Evolutionary conservation across 2,329 filamentous ascomycete genomes (phyloP).

Genomic region (Berkeleyomyces rouxiae): DNA sequence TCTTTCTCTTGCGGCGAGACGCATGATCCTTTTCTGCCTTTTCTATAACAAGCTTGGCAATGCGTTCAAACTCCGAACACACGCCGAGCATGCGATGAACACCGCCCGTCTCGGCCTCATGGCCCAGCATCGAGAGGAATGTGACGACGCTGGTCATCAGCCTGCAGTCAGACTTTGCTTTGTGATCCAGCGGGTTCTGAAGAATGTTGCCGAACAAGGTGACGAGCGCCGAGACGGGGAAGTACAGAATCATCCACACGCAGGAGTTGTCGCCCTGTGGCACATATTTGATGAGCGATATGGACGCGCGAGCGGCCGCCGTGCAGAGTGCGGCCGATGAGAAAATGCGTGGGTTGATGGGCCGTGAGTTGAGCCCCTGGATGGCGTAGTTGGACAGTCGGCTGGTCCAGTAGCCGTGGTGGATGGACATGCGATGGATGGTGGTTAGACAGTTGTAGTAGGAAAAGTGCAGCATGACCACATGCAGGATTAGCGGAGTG

Average conservation of each 20-base stretch:
- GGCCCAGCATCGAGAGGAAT: conserved; percentile 76
- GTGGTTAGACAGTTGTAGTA: conserved; percentile 98
- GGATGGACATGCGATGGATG: conserved; percentile 95
- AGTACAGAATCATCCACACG: conserved; percentile 94
- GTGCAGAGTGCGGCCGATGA: conserved; percentile 87
- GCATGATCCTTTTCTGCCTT: conserved; percentile 75
- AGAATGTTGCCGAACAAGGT: conserved; percentile 93
- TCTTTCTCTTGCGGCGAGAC: conserved; percentile 71
- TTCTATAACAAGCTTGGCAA: conserved; percentile 78
- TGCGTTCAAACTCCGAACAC: conserved; percentile 91
- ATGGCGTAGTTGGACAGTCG: conserved; percentile 88
- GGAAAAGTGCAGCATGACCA: conserved; percentile 86
- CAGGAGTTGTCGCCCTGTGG: conserved; percentile 88
- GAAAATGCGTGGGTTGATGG: conserved; percentile 85
- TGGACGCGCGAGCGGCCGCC: conserved; percentile 78
- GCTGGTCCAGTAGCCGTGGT: conserved; percentile 96
- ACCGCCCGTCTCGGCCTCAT: conserved; percentile 76
- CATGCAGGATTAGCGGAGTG: conserved; percentile 81
- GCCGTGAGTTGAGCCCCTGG: conserved; percentile 76
- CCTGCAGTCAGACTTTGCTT: conserved; percentile 74
- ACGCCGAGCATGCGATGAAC: conserved; percentile 88
- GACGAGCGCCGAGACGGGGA: conserved; percentile 85
- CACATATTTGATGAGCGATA: conserved; percentile 87
- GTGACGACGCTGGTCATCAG: conserved; percentile 87
- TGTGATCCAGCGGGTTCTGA: conserved; percentile 80